Evolutionary conservation across 768 basidiomycete genomes (phyloP), one percentile per base, ranked within the genome.

Genomic region (Pulveroboletus sp.): DNA sequence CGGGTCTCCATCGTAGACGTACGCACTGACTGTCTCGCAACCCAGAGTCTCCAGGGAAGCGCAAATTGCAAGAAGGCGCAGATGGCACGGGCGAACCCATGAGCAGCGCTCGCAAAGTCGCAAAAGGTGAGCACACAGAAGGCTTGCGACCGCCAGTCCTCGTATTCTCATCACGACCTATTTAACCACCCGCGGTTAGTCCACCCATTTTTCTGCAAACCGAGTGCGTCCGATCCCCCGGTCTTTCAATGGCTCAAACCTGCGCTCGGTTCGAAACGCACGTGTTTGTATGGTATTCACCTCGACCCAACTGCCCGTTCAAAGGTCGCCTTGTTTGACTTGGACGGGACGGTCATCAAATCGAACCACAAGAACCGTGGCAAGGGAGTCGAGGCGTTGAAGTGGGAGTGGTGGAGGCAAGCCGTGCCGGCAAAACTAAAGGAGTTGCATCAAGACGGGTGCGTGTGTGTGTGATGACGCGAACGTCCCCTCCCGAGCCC

Each of bases 261-360:
- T 14, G 53, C 68, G 15, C 59, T 71, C 38, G 71, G 71, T 0
- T 58, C 63, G n/a, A 64, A 68, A 39, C 61, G 65, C 18, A 66
- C 69, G 5, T 73, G 71, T 57, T 50, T 72, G 13, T 61, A 72
- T 38, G 70, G 65, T n/a, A 46, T 61, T 24, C 59, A 69, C 46
- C 61, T 72, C 37, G 50, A 50, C 38, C 66, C 70, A 0, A 46
- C 67, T 11, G 68, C 72, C 8, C 69, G 67, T 1, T 32, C 73
- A n/a, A 86, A 83, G 56, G 78, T 92, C 30, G 86, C 89, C 9
- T 78, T 83, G 11, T 88, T 93, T 54, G 93, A 96, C 65, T 71
- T 96, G 21, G 93, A 96, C 62, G 91, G 89, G 3, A 93, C 91
- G 0, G 58, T 94, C 51, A 92, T 96, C 64, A 86, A 83, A 56